Conservation (phyloP, 192 early-diverging fungal species). For the Linderina pennispora region DNA sequence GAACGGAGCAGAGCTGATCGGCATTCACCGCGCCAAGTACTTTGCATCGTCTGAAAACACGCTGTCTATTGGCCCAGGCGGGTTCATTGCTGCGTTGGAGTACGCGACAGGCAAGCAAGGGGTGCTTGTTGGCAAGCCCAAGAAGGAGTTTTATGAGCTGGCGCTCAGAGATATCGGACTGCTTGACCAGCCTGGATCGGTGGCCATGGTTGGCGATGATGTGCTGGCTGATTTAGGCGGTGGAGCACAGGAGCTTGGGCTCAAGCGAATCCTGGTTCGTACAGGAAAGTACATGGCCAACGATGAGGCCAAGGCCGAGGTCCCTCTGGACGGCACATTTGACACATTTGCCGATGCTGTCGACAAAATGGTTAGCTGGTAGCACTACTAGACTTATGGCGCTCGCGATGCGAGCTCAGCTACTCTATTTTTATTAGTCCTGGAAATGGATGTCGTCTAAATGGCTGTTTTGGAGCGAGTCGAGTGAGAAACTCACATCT, state of each 20-base stretch:
- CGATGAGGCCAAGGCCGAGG: constrained; percentile 56
- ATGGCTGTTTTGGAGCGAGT: too few relatives aligned
- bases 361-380: constrained; percentile 47
- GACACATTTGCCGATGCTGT: constrained; percentile 63
- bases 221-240: constrained; percentile 75
- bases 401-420: too few relatives aligned
- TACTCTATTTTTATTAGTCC: too few relatives aligned
- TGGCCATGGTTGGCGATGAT: constrained; percentile 87
- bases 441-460: too few relatives aligned
- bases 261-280: constrained; percentile 58
- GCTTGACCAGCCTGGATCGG: constrained; percentile 41
- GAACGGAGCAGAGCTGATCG: constrained; percentile 57
- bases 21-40: constrained; percentile 81
- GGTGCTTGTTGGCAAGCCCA: constrained; percentile 78
- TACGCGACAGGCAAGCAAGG: constrained; percentile 63
- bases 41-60: constrained; percentile 51
- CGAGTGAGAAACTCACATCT: too few relatives aligned
- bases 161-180: constrained; percentile 67
- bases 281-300: constrained; percentile 78
- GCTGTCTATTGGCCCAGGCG: constrained; percentile 80
- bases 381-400: too few relatives aligned
- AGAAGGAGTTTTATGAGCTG: constrained; percentile 64
- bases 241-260: constrained; percentile 68
- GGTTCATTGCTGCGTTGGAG: constrained; percentile 81
- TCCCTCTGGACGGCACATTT: constrained; percentile 49